Evolutionary conservation across 768 basidiomycete genomes (phyloP), one percentile per base, ranked within the genome.

Genomic region (Rickenella mellea): DNA sequence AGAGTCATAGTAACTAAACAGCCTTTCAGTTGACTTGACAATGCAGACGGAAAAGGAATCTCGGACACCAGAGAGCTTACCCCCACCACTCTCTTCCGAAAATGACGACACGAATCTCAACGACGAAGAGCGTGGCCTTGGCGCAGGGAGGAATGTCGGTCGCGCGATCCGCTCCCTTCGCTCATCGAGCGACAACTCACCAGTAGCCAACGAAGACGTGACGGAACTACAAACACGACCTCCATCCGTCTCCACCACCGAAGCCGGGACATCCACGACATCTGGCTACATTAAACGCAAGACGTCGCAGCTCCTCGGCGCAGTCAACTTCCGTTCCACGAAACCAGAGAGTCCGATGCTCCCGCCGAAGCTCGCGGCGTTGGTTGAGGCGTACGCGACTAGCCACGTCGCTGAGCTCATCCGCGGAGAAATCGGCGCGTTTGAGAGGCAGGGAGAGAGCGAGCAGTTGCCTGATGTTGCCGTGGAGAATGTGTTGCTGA

Each of bases 61-160:
- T 3, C 55, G 54, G 11, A 62, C 52, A 4, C 49, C 59, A 12
- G 53, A 54, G 4, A 61, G 51, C 27, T 54, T 62, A 26, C 56
- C 63, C 0, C 47, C 48, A 0, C 58, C 51, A 24, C 22, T 49
- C 3, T 53, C 62, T 4, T 52, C 62, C 10, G 39, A 61, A 2
- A 65, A 69, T 9, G 66, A 67, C 19, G 58, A 60, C 8, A 52
- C 64, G 11, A 73, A 74, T 43, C 50, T 78, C 10, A 66, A 60
- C 0, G 85, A 88, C 50, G 84, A 85, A 61, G 88, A 92, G 55
- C 81, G 71, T 14, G 85, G 71, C 0, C 59, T 81, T n/a, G 21
- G 58, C 44, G 22, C 55, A 29, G 7, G 46, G 39, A 27, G 57
- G 39, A 38, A 48, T 24, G 17, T 57, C 19, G 17, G 42, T 20